Base-by-base conservation (phyloP, 1,139 yeast genomes). In the Yamadazyma atmosphaerica region DNA sequence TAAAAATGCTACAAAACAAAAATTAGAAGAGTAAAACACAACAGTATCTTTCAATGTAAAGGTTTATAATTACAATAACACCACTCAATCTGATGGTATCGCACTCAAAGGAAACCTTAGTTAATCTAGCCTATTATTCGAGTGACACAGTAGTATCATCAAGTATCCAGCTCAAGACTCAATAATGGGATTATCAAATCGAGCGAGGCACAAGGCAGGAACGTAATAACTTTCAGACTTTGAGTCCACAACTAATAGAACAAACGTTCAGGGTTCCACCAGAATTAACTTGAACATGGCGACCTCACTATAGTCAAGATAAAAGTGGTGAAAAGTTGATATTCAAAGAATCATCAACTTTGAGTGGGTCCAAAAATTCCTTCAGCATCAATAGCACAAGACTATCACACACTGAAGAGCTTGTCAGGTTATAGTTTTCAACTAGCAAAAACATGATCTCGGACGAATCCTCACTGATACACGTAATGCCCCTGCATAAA, bases 401-500 rank as follows among this genome's bases (percentile, higher is more conserved):
- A 73, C 64, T 61, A 60, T 60, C 68, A 63, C 77, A 68, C 69
- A 42, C 61, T 69, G 83, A 87, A 83, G 51, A 89, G 98, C 79
- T 28, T 89, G 97, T 89, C 97, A 83, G 95, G 92, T 86, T 84
- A 83, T n/a, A 85, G 92, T 89, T 90, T 90, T 90, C 97, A 90
- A 90, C 97, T 95, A 90, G 98, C 98, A 90, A 90, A 89, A 86
- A 90, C 98, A 90, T 95, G 95, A 88, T 88, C 98, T 90, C 98
- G 98, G 98, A 92, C 96, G 96, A 89, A 89, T 92, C 98, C 97
- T 90, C 98, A 90, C 96, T 89, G 98, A 90, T 87, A 88, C 95
- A 95, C 96, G 98, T 90, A 90, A 89, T 89, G 96, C 97, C 98
- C 98, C 86, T 86, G 98, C 98, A 90, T 88, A 92, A 90, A 85